Conservation (phyloP, 1,139 yeast species). For the Kodamaea suecica region DNA sequence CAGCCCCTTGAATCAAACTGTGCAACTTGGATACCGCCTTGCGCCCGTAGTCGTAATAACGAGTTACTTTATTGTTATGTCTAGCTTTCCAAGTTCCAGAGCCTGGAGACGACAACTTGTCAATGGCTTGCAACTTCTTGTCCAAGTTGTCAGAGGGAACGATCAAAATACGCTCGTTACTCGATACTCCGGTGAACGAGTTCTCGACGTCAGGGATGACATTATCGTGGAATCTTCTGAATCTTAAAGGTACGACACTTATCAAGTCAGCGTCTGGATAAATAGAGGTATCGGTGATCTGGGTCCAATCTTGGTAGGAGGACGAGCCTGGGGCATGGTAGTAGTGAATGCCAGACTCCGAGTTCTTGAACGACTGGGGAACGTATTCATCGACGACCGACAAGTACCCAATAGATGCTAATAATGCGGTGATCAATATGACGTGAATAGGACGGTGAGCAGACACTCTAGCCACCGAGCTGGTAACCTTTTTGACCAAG, state of each 20-base stretch:
- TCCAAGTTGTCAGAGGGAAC: slow-evolving; percentile 38
- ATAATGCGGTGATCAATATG: slow-evolving; percentile 65
- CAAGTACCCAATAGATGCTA: slow-evolving; percentile 80
- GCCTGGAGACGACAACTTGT: slow-evolving; percentile 37
- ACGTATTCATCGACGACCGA: slow-evolving; percentile 79
- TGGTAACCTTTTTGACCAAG: slow-evolving; percentile 25
- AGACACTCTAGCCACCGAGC: slow-evolving; percentile 57
- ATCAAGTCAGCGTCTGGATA: slow-evolving; percentile 43
- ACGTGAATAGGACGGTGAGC: slow-evolving; percentile 90
- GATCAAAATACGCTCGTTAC: slow-evolving; percentile 42
- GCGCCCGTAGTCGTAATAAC: slow-evolving; percentile 60
- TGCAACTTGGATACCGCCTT: slow-evolving; percentile 45
- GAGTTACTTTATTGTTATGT: slow-evolving; percentile 60
- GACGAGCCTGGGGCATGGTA: slow-evolving; percentile 46
- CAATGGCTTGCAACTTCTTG: slow-evolving; percentile 30
- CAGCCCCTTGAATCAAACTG: slow-evolving; percentile 69
- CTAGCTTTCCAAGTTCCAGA: slow-evolving; percentile 59
- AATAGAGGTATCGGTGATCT: slow-evolving; percentile 23
- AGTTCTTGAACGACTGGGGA: slow-evolving; percentile 32
- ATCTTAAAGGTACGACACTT: slow-evolving; percentile 54
- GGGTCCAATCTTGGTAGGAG: slow-evolving; percentile 43
- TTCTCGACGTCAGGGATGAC: slow-evolving; percentile 35
- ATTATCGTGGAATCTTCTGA: slow-evolving; percentile 38
- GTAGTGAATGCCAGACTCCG: slow-evolving; percentile 27
- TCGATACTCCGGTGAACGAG: slow-evolving; percentile 29